These are phyloP conservation scores for Colletotrichum viniferum DNA, from an alignment of 2,329 filamentous ascomycete genomes.

Conservation along the genomic window DNA sequence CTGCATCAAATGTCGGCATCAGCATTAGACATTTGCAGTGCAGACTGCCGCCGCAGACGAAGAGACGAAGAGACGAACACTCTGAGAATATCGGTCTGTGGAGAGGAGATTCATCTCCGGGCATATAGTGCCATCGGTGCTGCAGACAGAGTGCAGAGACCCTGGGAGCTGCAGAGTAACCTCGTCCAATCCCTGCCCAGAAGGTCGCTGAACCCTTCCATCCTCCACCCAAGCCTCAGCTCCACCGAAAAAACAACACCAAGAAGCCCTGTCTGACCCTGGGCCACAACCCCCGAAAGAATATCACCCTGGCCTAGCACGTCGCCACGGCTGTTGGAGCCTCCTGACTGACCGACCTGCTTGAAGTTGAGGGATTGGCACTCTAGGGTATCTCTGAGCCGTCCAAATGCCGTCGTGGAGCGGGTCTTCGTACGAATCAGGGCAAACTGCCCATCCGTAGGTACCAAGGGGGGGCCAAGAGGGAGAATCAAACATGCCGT, in stretches of 20 bases:
- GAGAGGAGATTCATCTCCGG: conserved; percentile 19
- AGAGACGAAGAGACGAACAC: background rate
- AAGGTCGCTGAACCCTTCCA: conserved; percentile 6
- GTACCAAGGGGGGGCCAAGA: background rate
- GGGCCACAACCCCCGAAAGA: background rate
- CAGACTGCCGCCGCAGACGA: background rate
- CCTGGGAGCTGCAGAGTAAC: background rate
- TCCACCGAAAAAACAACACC: conserved; percentile 16
- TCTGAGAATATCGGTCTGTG: background rate
- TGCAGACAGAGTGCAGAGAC: conserved; percentile 2
- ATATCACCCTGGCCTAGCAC: background rate
- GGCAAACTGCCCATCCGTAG: background rate
- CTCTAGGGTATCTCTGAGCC: background rate
- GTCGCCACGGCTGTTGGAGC: background rate
- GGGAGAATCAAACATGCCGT: background rate
- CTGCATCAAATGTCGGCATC: background rate
- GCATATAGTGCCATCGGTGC: conserved; percentile 1
- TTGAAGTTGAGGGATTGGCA: background rate
- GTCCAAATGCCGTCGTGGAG: background rate
- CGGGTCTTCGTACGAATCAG: background rate
- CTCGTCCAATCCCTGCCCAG: conserved; percentile 4
- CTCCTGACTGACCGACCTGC: background rate
- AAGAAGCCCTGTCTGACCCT: background rate
- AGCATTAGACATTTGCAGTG: background rate
- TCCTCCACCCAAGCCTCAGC: conserved; percentile 5